These are phyloP conservation scores for Ulvella scutata DNA, from an alignment of 139 green algal species.

Conservation along the genomic window DNA sequence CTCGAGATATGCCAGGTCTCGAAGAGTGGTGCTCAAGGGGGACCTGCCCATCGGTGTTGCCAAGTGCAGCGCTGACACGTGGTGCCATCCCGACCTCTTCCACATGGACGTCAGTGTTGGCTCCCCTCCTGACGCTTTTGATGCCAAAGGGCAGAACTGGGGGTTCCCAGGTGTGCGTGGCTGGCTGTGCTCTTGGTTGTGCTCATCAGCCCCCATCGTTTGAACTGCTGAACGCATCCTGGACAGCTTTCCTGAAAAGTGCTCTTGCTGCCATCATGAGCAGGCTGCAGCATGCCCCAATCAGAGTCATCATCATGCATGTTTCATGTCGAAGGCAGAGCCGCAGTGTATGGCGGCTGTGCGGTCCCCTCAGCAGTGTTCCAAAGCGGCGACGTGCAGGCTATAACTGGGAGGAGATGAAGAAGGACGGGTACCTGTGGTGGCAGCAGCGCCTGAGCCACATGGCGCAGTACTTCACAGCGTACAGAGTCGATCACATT, in stretches of 20 bases:
- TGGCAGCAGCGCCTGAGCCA: conserved; percentile 59
- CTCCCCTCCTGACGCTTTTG: conserved; percentile 80
- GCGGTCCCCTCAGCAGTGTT: no score
- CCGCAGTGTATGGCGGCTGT: no score
- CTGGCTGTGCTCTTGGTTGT: not conserved
- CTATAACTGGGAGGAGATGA: conserved; percentile 95
- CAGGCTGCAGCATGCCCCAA: no score
- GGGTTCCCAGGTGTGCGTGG: conserved; percentile 59
- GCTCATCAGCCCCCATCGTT: no score
- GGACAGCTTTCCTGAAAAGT: no score
- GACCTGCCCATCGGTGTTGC: conserved; percentile 95
- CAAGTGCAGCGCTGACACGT: conserved; percentile 84
- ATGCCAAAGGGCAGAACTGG: conserved; percentile 82
- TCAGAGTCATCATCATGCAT: no score
- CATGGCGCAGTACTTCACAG: conserved; percentile 83
- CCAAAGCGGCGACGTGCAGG: not conserved
- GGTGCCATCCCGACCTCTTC: conserved; percentile 74
- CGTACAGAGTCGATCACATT: conserved; percentile 94
- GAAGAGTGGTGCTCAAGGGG: conserved; percentile 78
- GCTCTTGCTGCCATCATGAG: no score
- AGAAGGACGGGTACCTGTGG: conserved; percentile 72
- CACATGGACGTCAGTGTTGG: conserved; percentile 77
- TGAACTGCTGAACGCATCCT: no score
- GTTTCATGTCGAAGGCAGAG: no score
- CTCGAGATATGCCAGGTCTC: conserved; percentile 36